These are phyloP conservation scores for Hygrophila difformis DNA, from an alignment of 257 asterid species.

Conservation along the genomic window DNA sequence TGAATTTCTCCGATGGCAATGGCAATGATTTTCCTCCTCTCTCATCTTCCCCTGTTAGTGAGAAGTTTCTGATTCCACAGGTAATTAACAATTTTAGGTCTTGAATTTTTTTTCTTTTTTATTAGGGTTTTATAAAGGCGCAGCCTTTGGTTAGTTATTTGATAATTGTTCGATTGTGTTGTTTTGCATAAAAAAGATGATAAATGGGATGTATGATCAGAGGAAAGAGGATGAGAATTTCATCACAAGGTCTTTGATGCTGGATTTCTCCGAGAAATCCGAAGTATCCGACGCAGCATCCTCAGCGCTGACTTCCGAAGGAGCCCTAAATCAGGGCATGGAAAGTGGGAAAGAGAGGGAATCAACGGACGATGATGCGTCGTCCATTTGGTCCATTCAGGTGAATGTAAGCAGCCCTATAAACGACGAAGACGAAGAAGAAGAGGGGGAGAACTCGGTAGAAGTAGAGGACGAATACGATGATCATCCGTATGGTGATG, in stretches of 20 bases:
- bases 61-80: conserved; percentile 41
- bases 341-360: conserved; percentile 19
- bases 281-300: conserved; percentile 27
- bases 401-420: conserved; percentile 55
- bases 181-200: conserved; percentile 34
- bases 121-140: not conserved
- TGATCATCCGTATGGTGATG: not conserved
- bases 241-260: conserved; percentile 65
- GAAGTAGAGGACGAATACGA: not conserved
- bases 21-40: too few relatives aligned
- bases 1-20: conserved; percentile 21
- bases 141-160: too few relatives aligned
- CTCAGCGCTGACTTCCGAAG: conserved; percentile 41
- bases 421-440: conserved; percentile 37
- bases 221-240: conserved; percentile 30
- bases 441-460: conserved; percentile 9
- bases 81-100: too few relatives aligned
- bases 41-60: conserved; percentile 24
- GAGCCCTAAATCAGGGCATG: conserved; percentile 3
- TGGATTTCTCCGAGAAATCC: conserved; percentile 67
- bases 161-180: too few relatives aligned
- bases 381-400: conserved; percentile 74
- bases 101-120: not conserved
- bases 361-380: conserved; percentile 31
- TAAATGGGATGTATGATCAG: conserved; percentile 25